These are phyloP conservation scores for Venturia pyrina DNA, from an alignment of 2,329 filamentous ascomycete species.

Conservation along the genomic window DNA sequence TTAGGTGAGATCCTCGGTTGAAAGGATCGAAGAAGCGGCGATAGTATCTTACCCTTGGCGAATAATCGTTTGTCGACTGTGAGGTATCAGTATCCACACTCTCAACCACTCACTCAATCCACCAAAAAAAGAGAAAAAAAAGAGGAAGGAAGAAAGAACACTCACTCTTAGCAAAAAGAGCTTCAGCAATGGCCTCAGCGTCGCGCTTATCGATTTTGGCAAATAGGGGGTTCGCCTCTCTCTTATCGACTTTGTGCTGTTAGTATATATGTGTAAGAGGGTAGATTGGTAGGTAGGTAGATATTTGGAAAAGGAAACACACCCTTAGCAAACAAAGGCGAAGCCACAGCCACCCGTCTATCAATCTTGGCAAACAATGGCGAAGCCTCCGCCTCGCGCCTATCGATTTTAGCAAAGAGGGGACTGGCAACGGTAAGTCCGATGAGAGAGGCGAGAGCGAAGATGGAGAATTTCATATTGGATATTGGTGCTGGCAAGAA, in stretches of 20 bases:
- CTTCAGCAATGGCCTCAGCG: neutral
- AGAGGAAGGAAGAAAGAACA: neutral
- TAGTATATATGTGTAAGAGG: neutral
- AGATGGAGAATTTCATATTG: conserved; percentile 9
- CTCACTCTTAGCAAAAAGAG: neutral
- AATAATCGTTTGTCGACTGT: neutral
- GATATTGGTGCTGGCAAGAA: neutral
- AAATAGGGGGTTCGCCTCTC: conserved; percentile 10
- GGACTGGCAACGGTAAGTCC: conserved; percentile 2
- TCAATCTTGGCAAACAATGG: conserved; percentile 6
- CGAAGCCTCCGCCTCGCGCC: conserved; percentile 5
- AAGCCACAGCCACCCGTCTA: conserved; percentile 8
- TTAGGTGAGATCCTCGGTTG: neutral
- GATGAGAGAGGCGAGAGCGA: conserved; percentile 3
- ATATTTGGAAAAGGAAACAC: neutral
- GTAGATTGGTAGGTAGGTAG: too few species aligned
- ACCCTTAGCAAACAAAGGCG: conserved; percentile 6
- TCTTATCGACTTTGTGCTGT: neutral
- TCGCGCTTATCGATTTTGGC: conserved; percentile 9
- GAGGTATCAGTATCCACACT: neutral
- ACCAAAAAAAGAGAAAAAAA: too few species aligned
- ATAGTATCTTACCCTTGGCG: neutral
- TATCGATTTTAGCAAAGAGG: conserved; percentile 7
- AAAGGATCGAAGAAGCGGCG: neutral
- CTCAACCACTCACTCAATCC: too few species aligned